These are phyloP conservation scores for Termitomyces sp. DNA, from an alignment of 768 basidiomycete genomes.

Conservation along the genomic window DNA sequence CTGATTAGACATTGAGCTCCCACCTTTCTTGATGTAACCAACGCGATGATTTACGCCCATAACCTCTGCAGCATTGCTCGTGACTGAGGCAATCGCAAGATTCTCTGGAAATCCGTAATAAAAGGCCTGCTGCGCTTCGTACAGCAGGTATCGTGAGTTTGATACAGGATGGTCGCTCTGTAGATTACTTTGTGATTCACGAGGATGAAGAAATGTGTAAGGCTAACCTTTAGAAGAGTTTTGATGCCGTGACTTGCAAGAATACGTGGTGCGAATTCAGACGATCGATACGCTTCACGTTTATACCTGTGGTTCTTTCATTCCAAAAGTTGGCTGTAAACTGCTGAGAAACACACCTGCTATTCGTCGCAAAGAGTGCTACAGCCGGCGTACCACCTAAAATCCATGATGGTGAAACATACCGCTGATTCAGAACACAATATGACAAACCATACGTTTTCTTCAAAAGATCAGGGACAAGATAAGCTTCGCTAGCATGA, in stretches of 20 bases:
- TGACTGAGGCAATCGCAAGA: conserved; percentile 70
- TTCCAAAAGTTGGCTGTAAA: not conserved
- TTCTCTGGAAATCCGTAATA: conserved; percentile 72
- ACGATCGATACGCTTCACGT: conserved; percentile 75
- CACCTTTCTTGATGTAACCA: conserved; percentile 68
- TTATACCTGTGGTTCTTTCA: conserved; percentile 45
- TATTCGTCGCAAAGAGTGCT: conserved; percentile 64
- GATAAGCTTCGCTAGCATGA: conserved; percentile 76
- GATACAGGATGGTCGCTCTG: conserved; percentile 64
- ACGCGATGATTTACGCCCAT: conserved; percentile 79
- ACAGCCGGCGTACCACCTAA: conserved; percentile 65
- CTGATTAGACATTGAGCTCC: not conserved
- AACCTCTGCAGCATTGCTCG: conserved; percentile 61
- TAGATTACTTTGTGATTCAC: not conserved
- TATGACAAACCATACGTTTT: conserved; percentile 53
- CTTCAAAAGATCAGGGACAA: conserved; percentile 75
- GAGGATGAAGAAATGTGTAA: not conserved
- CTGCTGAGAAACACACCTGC: conserved; percentile 21
- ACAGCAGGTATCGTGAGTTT: conserved; percentile 71
- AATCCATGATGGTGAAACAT: not conserved
- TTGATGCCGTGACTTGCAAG: conserved; percentile 61
- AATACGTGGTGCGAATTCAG: conserved; percentile 76
- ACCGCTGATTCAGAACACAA: not conserved
- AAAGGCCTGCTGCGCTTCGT: conserved; percentile 81
- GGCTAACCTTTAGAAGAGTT: conserved; percentile 67